phyloP scores from a whole-genome alignment of 1,139 yeast genomes.

The Blastobotrys raffinosifermentans region DNA sequence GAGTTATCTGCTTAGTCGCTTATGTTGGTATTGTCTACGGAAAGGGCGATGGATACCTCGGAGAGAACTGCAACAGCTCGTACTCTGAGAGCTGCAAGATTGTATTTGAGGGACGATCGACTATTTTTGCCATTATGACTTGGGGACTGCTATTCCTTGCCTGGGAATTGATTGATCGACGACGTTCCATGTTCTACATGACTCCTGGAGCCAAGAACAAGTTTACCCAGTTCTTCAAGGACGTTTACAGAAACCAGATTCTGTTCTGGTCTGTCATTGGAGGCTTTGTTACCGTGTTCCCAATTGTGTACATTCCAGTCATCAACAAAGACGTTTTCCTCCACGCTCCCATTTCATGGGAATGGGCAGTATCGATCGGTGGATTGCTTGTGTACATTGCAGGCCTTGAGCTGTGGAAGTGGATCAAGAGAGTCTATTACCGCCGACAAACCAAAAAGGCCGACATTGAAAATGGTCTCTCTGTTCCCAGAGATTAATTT shows the following conservation, averaged over 20 bases:
- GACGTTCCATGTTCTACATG: constrained; percentile 70
- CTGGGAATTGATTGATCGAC: constrained; percentile 82
- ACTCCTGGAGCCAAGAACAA: constrained; percentile 55
- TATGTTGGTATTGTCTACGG: constrained; percentile 60
- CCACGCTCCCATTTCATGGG: constrained; percentile 69
- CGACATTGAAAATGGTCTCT: no score
- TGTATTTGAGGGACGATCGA: constrained; percentile 76
- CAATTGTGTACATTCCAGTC: constrained; percentile 82
- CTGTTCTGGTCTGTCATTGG: constrained; percentile 77
- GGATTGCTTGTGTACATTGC: constrained; percentile 53
- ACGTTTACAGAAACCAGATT: constrained; percentile 70
- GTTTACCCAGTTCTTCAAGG: constrained; percentile 53
- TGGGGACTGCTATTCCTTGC: constrained; percentile 86
- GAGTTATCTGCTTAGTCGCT: constrained; percentile 61
- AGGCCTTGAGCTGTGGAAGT: constrained; percentile 65
- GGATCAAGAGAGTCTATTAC: constrained; percentile 52
- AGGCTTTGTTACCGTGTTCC: constrained; percentile 71
- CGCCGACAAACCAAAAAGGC: no score
- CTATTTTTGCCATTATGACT: constrained; percentile 79
- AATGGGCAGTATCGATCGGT: constrained; percentile 77
- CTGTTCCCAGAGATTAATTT: no score
- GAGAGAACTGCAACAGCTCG: constrained; percentile 54
- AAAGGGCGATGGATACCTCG: constrained; percentile 61
- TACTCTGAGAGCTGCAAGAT: constrained; percentile 46
- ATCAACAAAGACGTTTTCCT: constrained; percentile 72